Evolutionary conservation across 1,139 yeast species (phyloP), one percentile per base, ranked within the genome.

Genomic region (Debaryomycetaceae sp.): DNA sequence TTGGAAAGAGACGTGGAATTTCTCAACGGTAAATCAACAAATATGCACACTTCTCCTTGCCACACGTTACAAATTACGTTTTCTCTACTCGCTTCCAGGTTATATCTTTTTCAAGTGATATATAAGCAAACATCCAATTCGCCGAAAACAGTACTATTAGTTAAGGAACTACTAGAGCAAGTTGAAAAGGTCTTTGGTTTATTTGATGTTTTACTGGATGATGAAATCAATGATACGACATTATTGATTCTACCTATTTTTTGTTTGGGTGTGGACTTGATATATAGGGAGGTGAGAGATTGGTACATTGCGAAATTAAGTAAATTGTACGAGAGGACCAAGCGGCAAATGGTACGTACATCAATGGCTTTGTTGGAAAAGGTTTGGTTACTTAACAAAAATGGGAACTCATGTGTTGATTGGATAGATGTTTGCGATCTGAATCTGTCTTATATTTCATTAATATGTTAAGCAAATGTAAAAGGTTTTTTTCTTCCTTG

Each of bases 231-330:
- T 2, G 14, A 30, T 14, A 31, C 28, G 13, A 22, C 36, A 8
- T 17, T 34, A 11, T 8, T 34, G 11, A 34, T 45, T 7, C 41
- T 44, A 30, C 48, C 49, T 2, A 17, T 45, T 11, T 45, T 45
- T 26, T 41, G 40, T 9, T 30, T 45, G 14, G 47, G 44, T 4
- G 44, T 45, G 26, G 48, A 45, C 35, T 33, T 44, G 2, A 46
- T 45, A 5, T 35, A 40, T 3, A 31, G 17, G 5, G 16, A 34
- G 14, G 39, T 35, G 4, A 30, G 48, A 28, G 34, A 37, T 5
- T 45, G 48, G 48, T 41, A 41, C 4, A 16, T 44, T 15, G 18
- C 28, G 11, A 34, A 34, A 30, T 34, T 34, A 15, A 9, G 15
- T 3, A 32, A 34, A 7, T 14, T 34, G 15, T 33, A 17, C 9